Evolutionary conservation across 257 asterid species (phyloP).

Genomic region (Jacaranda mimosifolia): DNA sequence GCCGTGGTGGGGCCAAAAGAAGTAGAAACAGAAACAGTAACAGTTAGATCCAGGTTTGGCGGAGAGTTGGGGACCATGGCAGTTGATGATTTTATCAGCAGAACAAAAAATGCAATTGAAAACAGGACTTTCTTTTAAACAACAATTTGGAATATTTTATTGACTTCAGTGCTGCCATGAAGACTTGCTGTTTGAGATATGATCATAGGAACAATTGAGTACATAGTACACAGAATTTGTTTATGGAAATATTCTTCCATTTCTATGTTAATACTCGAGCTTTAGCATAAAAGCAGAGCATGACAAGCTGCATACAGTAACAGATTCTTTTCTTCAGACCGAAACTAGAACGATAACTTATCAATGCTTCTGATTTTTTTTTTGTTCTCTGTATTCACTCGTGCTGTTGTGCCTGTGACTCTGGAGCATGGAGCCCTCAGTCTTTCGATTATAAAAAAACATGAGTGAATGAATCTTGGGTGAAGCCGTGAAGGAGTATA

Average conservation of each 20-base stretch:
- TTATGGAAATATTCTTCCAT: background rate
- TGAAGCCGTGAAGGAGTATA: too few species aligned
- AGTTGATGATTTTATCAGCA: conserved; percentile 68
- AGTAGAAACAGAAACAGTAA: conserved; percentile 69
- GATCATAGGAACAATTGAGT: background rate
- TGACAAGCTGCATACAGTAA: background rate
- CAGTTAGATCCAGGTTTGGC: conserved; percentile 80
- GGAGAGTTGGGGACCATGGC: conserved; percentile 90
- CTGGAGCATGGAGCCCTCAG: too few species aligned
- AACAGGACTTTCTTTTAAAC: conserved; percentile 58
- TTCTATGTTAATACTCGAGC: background rate
- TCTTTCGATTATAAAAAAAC: too few species aligned
- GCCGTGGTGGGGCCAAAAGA: conserved; percentile 93
- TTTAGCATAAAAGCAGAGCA: background rate
- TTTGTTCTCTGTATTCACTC: background rate
- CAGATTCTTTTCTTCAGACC: background rate
- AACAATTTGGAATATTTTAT: background rate
- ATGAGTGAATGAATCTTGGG: too few species aligned
- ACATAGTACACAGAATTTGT: background rate
- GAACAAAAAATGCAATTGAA: conserved; percentile 64
- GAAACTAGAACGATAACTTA: background rate
- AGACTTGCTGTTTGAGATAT: background rate
- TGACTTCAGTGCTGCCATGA: background rate
- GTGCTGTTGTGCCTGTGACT: too few species aligned
- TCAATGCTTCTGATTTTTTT: background rate